Base-by-base conservation (phyloP, 441 rosid genomes). In the California macrophylla region DNA sequence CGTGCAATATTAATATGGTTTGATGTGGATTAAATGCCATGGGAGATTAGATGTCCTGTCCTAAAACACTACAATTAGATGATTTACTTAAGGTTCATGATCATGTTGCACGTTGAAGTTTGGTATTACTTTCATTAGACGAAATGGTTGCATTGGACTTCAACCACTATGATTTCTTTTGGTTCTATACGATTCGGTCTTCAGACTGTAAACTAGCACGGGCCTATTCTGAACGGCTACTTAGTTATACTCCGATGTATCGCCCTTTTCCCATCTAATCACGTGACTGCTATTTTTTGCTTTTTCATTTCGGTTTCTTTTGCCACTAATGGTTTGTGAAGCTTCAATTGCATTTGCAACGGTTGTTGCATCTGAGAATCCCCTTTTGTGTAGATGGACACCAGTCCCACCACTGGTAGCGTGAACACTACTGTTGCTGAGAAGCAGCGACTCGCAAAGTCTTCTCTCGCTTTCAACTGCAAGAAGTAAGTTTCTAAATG, bases 381-480 rank as follows among this genome's bases (percentile, higher is more conserved):
- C 72, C 34, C 64, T 72, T 26, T 71, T 56, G 15, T 75, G 79
- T 85, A 95, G 98, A 87, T 90, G 96, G 99, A 95, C 79, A 88
- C 54, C 78, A 95, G 96, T 78, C 99, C 99, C 50, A 94, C 99
- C 36, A 92, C 98, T 0, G 99, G 99, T 76, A 92, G 98, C 65
- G 96, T 94, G 74, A 90, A 78, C 77, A 92, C 92, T 3, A 89
- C 90, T 50, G 79, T 69, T 69, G 85, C 80, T 63, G 97, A 90
- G 86, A 94, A 94, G 82, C 94, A 81, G 69, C 88, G 89, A 36
- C 81, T 92, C 72, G 98, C 99, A 23, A 92, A 90, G 79, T 77
- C 86, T 23, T 94, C 99, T 80, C 91, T 94, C 32, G 94, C 97
- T 64, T 90, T 88, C 79, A 94, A 94, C 82, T 90, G 89, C 79